phyloP scores from a whole-genome alignment of 164 flowering plant species.

The Umbilicus rupestris region DNA sequence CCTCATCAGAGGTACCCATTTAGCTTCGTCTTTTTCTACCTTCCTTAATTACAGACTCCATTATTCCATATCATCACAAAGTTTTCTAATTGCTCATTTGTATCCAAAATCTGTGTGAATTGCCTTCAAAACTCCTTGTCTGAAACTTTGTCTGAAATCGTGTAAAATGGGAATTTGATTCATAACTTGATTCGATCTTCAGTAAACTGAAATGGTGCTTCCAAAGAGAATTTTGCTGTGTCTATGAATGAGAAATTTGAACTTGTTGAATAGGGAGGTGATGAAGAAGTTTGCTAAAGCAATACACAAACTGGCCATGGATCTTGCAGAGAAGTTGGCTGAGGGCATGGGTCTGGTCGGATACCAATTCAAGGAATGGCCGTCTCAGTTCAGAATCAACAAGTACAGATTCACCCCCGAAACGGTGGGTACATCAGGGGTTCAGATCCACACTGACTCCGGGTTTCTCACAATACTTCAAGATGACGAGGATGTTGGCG shows the following conservation, averaged over 20 bases:
- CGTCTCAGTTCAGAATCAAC: conserved; percentile 68
- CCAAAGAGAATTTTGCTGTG: background rate
- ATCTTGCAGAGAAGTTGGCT: conserved; percentile 35
- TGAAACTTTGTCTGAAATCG: no score
- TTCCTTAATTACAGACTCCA: no score
- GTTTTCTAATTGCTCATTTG: no score
- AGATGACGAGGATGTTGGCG: conserved; percentile 65
- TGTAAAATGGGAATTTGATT: background rate
- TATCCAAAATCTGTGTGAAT: no score
- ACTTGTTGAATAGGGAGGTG: conserved; percentile 29
- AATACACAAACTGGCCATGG: conserved; percentile 28
- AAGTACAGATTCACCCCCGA: conserved; percentile 57
- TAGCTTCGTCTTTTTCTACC: no score
- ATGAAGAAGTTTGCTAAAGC: conserved; percentile 40
- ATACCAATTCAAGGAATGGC: conserved; percentile 41
- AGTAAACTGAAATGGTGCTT: background rate
- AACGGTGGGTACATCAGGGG: conserved; percentile 43
- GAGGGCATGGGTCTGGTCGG: conserved; percentile 29
- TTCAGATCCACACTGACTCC: conserved; percentile 60
- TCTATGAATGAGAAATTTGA: no score
- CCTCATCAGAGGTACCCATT: conserved; percentile 39
- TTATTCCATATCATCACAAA: no score
- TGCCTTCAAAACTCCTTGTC: no score
- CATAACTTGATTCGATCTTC: background rate
- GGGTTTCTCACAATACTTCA: conserved; percentile 76